Base-by-base conservation (phyloP, 2,329 filamentous ascomycete genomes). In the Cladosporium austrohemisphaericum region DNA sequence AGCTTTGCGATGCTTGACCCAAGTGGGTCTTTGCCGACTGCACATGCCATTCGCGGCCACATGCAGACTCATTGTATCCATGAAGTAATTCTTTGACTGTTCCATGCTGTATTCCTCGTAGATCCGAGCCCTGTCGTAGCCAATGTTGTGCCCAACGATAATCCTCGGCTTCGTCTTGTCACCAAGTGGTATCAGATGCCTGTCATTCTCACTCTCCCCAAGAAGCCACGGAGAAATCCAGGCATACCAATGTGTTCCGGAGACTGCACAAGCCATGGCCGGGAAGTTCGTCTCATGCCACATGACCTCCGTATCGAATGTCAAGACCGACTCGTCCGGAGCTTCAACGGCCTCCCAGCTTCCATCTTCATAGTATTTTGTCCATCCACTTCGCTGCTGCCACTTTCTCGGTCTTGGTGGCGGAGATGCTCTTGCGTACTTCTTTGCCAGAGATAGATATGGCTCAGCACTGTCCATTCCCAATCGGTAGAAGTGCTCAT, bases 41-140 rank as follows among this genome's bases (percentile, higher is more conserved):
- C 93, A 98, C 93, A 98, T 98, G 54, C 93, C 93, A 65, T 98
- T 98, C 19, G 95, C 92, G 2, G 94, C 94, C 6, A 95, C 92
- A 65, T 98, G 93, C 16, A 98, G 74, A 1, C 92, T 97, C 93
- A 98, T 98, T 23, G 93, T 98, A 66, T 98, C 93, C 44, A 98
- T 71, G 65, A 95, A 98, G 35, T 81, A 85, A 58, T 90, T 97
- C 31, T 83, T 81, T 1, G 88, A 85, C 66, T 96, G 92, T 48
- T 81, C 75, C 32, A 97, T 69, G 60, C 84, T 79, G 65, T 98
- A 98, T 66, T 98, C 93, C 65, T 98, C 93, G 16, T 84, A 70
- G 48, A 96, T 81, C 28, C 94, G 80, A 13, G 92, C 92, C 19
- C 93, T 80, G 65, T 98, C 93, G 65, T 94, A 98, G 16, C 93